Evolutionary conservation across 257 asterid species (phyloP), one percentile per base, ranked within the genome.

Genomic region (Knoxia roxburghii): DNA sequence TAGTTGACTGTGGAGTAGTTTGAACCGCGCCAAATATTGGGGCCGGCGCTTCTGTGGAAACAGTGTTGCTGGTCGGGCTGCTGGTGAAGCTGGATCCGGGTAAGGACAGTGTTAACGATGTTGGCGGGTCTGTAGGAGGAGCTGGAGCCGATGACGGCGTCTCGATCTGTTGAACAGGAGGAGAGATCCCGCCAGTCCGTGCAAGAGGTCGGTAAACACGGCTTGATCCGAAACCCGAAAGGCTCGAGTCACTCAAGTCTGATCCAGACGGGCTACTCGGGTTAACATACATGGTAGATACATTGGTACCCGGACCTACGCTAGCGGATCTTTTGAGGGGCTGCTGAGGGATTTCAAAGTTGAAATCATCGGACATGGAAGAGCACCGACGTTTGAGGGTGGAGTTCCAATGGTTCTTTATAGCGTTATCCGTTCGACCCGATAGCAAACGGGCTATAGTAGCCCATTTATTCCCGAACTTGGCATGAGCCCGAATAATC

Each of bases 361-460:
- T 70, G 62, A 87, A 85, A 75, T 87, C 95, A 29, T 82, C 96
- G 0, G 89, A 85, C 90, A 83, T 82, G 29, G 97, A 84, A 0
- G 75, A 24, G 68, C 88, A 84, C 85, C 89, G 85, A 7, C 94
- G 84, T 77, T 90, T 90, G 23, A 90, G 84, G 13, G 95, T 89
- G n/a, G 97, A 87, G 78, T 87, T 89, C 95, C 96, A 89, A 30
- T 85, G 96, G 26, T 89, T 89, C 72, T 89, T 89, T 20, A 87
- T 86, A 0, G 96, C 95, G 84, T 89, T 87, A 41, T 89, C 95
- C 7, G 96, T 89, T 51, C 96, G 84, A 54, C 96, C 96, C 12
- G 82, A 70, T 0, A 89, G 78, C 45, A 89, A 56, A 9, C 96
- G 85, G 59, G 96, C 87, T 46, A 89, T 89, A 45, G 87, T 85